phyloP scores from a whole-genome alignment of 148 eudicot species.

The Persicaria tinctoria region DNA sequence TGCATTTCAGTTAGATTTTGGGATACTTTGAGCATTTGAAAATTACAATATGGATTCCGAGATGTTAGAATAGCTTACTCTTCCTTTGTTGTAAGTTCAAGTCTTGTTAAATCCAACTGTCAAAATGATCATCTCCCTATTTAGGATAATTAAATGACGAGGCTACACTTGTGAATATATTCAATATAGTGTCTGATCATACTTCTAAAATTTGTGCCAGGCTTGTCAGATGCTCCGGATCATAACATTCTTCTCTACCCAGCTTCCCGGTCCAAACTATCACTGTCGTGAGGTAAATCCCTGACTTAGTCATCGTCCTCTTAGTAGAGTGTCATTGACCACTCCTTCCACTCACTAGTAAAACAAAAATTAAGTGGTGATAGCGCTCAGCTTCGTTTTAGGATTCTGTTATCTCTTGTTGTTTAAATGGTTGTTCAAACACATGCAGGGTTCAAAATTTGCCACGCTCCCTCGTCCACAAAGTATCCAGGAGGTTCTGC shows the following conservation, averaged over 20 bases:
- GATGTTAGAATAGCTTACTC: not conserved
- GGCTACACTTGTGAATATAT: not conserved
- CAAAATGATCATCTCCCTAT: not conserved
- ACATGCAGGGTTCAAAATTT: conserved; percentile 65
- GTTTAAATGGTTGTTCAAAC: not conserved
- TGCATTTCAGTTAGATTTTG: not conserved
- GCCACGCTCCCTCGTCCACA: conserved; percentile 75
- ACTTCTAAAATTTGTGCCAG: conserved; percentile 25
- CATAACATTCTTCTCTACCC: conserved; percentile 77
- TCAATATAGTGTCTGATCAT: not conserved
- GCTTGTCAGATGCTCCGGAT: conserved; percentile 81
- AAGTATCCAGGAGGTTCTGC: conserved; percentile 42
- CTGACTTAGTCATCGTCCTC: not conserved
- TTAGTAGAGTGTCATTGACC: not conserved
- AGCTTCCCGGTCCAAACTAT: conserved; percentile 95
- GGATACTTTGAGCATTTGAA: not conserved
- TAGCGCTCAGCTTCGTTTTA: not conserved
- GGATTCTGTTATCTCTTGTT: not conserved
- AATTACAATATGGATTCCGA: not conserved
- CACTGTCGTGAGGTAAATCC: conserved; percentile 87
- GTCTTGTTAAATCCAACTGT: not conserved
- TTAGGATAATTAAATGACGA: not conserved
- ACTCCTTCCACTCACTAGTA: not conserved
- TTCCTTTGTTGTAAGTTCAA: not conserved
- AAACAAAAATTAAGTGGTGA: not conserved